Evolutionary conservation across 176 grass and related monocot genomes (phyloP).

Genomic region (Musa itinerans): DNA sequence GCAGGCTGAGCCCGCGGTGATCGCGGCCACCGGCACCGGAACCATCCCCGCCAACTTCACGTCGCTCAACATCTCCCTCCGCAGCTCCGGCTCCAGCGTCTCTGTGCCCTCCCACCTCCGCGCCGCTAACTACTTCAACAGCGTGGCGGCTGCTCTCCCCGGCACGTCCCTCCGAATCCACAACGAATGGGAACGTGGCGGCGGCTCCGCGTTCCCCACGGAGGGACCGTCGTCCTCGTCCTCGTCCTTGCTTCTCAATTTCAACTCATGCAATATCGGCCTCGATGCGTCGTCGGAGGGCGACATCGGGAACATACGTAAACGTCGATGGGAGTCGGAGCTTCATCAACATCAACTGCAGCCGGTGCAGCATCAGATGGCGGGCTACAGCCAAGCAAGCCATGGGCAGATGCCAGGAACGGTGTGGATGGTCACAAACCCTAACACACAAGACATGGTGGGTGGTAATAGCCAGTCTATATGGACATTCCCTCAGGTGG

Average conservation of each 20-base stretch:
- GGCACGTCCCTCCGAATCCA: constrained; percentile 3
- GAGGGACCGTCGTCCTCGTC: not conserved
- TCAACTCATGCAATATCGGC: constrained; percentile 15
- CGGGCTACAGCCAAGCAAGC: constrained; percentile 21
- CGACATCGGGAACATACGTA: not conserved
- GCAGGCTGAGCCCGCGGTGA: constrained; percentile 28
- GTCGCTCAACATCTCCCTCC: constrained; percentile 33
- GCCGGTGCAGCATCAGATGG: constrained; percentile 13
- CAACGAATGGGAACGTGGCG: not conserved
- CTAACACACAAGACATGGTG: constrained; percentile 5
- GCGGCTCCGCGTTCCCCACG: not conserved
- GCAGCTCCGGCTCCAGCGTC: constrained; percentile 19
- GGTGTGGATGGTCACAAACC: constrained; percentile 25
- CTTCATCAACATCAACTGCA: constrained; percentile 7
- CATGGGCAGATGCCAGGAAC: constrained; percentile 14
- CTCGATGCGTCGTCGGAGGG: not conserved
- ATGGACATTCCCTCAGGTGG: constrained; percentile 18
- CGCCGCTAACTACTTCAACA: constrained; percentile 1
- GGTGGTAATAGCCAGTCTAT: not conserved
- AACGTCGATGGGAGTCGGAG: constrained; percentile 16
- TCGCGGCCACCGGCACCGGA: constrained; percentile 27
- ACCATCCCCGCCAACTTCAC: constrained; percentile 29
- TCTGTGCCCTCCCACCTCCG: constrained; percentile 25
- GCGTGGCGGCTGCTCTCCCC: not conserved
- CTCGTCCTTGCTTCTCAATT: constrained; percentile 16